These are phyloP conservation scores for Aspergillus sp. DNA, from an alignment of 2,329 filamentous ascomycete genomes.

Conservation along the genomic window DNA sequence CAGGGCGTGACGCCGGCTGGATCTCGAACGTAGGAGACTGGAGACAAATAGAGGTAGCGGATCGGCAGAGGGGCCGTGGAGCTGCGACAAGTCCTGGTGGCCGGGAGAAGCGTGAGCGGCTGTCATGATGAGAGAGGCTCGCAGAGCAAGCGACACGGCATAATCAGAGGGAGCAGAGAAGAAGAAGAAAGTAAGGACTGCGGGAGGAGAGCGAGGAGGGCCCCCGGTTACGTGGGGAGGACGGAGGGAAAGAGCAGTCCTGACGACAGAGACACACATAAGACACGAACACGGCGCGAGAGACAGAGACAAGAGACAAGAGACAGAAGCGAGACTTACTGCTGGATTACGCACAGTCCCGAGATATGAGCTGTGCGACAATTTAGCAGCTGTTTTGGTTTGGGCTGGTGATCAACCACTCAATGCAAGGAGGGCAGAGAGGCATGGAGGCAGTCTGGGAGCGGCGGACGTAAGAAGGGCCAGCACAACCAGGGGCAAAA, in stretches of 20 bases:
- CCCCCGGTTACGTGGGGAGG: no score
- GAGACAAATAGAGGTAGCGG: slow-evolving; percentile 14
- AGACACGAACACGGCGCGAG: background rate
- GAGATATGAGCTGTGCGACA: slow-evolving; percentile 3
- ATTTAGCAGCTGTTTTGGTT: slow-evolving; percentile 5
- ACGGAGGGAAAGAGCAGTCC: background rate
- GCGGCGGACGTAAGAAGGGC: background rate
- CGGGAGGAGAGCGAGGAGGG: no score
- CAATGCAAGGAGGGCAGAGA: slow-evolving; percentile 9
- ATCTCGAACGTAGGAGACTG: slow-evolving; percentile 15
- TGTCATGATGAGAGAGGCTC: slow-evolving; percentile 16
- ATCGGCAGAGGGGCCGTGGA: slow-evolving; percentile 12
- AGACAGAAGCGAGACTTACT: slow-evolving; percentile 1
- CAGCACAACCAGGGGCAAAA: background rate
- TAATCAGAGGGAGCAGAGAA: slow-evolving; percentile 4
- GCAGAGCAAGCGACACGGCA: slow-evolving; percentile 9
- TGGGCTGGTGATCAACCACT: slow-evolving; percentile 14
- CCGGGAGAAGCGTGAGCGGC: slow-evolving; percentile 21
- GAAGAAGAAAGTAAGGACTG: no score
- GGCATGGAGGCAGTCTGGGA: background rate
- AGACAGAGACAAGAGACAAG: slow-evolving; percentile 2
- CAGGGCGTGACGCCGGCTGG: slow-evolving; percentile 15
- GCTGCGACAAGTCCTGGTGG: slow-evolving; percentile 18
- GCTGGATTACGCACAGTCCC: slow-evolving; percentile 8
- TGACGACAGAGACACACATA: background rate